phyloP scores from a whole-genome alignment of 1,284 basidiomycete species.

The Boletus nobilissimus region DNA sequence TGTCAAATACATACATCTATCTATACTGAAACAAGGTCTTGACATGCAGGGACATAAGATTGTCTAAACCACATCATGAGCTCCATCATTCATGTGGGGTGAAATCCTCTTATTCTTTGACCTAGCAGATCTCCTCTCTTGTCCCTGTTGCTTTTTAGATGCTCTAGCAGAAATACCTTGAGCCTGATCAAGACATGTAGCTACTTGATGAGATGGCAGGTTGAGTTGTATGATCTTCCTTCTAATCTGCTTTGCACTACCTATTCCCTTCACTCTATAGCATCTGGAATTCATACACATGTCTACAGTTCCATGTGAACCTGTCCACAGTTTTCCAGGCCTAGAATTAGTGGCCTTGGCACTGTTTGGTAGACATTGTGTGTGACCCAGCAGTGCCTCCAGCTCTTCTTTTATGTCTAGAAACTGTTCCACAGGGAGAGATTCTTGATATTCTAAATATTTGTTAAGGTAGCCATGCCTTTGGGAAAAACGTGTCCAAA shows the following conservation, averaged over 20 bases:
- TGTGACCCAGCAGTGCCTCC: neutral
- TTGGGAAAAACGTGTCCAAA: neutral
- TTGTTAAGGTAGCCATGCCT: neutral
- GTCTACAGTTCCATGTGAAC: constrained; percentile 7
- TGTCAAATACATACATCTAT: too few species aligned
- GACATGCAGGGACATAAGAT: too few species aligned
- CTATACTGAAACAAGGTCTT: too few species aligned
- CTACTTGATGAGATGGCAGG: constrained; percentile 1
- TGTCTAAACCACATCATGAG: neutral
- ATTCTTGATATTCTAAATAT: neutral
- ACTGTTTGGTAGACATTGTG: constrained; percentile 20
- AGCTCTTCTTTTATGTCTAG: neutral
- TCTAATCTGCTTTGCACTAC: neutral
- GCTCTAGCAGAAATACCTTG: constrained; percentile 19
- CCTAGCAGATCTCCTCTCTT: neutral
- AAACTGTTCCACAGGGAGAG: neutral
- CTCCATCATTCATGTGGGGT: neutral
- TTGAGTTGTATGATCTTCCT: constrained; percentile 17
- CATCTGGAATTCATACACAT: constrained; percentile 9
- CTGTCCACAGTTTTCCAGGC: constrained; percentile 4
- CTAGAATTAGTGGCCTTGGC: neutral
- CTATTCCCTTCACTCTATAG: constrained; percentile 17
- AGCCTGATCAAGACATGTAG: constrained; percentile 18
- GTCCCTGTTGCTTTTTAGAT: neutral
- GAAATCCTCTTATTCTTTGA: constrained; percentile 22